A percentile compares a stretch with the other conserved stretches of the same genome.
phyloP scores from a whole-genome alignment of 768 basidiomycete species.

The Trametes coccinea region DNA sequence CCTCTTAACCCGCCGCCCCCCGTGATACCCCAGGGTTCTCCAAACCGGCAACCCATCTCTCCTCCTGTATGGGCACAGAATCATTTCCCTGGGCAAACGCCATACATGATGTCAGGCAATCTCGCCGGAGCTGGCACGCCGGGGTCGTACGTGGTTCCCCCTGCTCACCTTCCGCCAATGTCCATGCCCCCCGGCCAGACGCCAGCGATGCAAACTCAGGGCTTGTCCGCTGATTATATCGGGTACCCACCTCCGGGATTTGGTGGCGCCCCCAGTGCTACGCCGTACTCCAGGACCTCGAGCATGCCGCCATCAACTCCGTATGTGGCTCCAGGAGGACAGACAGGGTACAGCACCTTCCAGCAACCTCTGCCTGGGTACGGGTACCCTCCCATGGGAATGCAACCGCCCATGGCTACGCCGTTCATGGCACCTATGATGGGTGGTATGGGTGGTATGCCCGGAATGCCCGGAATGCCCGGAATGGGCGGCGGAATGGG shows the following conservation, averaged over 20 bases:
- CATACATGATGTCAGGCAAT: slow-evolving; percentile 21
- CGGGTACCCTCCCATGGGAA: slow-evolving; percentile 3
- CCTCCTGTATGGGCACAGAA: slow-evolving; percentile 23
- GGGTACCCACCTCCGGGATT: slow-evolving; percentile 25
- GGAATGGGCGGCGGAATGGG: slow-evolving; percentile 13
- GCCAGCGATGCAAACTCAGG: slow-evolving; percentile 18
- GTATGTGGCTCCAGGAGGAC: slow-evolving; percentile 14
- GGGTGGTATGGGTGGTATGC: slow-evolving; percentile 14
- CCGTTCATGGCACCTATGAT: slow-evolving; percentile 18
- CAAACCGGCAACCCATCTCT: slow-evolving; percentile 19
- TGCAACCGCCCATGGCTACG: slow-evolving; percentile 13
- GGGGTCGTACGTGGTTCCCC: slow-evolving; percentile 36
- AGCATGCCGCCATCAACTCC: slow-evolving; percentile 13
- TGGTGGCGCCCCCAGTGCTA: neutral
- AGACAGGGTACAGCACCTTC: slow-evolving; percentile 13
- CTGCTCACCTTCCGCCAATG: slow-evolving; percentile 27
- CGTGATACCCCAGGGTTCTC: slow-evolving; percentile 30
- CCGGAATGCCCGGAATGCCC: slow-evolving; percentile 15
- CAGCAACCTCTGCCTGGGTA: slow-evolving; percentile 14
- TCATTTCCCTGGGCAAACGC: slow-evolving; percentile 23
- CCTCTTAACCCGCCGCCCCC: slow-evolving; percentile 24
- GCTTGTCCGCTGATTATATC: slow-evolving; percentile 35
- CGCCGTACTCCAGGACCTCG: slow-evolving; percentile 8
- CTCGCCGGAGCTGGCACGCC: slow-evolving; percentile 18
- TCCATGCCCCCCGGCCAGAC: slow-evolving; percentile 6